Evolutionary conservation across 2,329 filamentous ascomycete species (phyloP).

Genomic region (Phaeosphaeriaceae sp.): DNA sequence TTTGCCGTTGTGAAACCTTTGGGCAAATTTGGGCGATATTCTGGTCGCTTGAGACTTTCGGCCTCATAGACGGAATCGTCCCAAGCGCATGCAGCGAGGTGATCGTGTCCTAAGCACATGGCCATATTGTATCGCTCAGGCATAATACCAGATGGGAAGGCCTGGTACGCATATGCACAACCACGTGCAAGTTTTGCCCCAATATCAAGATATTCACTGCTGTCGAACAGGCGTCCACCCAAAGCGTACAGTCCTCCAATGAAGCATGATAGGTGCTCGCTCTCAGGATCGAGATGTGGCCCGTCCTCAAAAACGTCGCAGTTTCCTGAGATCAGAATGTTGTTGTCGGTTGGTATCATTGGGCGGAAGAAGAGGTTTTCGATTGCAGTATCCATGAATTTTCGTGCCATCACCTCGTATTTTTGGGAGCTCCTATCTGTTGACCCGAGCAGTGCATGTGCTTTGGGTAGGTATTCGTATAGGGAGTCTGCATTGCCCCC

Average conservation of each 20-base stretch:
- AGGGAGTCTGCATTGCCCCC: constrained; percentile 45
- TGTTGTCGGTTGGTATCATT: constrained; percentile 53
- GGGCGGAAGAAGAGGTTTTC: constrained; percentile 57
- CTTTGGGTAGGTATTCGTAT: constrained; percentile 55
- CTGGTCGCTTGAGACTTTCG: constrained; percentile 28
- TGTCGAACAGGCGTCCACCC: constrained; percentile 61
- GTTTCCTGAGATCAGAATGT: constrained; percentile 57
- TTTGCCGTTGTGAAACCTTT: constrained; percentile 51
- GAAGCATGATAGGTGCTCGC: constrained; percentile 65
- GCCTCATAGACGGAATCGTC: constrained; percentile 57
- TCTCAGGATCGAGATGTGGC: constrained; percentile 53
- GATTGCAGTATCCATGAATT: constrained; percentile 50
- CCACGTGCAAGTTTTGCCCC: constrained; percentile 64
- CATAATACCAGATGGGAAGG: constrained; percentile 64
- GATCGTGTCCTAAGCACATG: constrained; percentile 51
- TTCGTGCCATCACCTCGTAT: constrained; percentile 63
- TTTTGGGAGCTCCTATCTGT: constrained; percentile 49
- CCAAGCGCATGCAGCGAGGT: constrained; percentile 55
- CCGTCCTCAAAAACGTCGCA: constrained; percentile 43
- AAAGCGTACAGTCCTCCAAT: constrained; percentile 66
- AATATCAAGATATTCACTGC: constrained; percentile 59
- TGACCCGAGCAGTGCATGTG: constrained; percentile 55
- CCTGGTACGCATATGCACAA: constrained; percentile 66
- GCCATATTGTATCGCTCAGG: constrained; percentile 63
- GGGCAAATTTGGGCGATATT: constrained; percentile 41